Evolutionary conservation across 1,139 yeast species (phyloP).

Genomic region (Taphrina wiesneri): DNA sequence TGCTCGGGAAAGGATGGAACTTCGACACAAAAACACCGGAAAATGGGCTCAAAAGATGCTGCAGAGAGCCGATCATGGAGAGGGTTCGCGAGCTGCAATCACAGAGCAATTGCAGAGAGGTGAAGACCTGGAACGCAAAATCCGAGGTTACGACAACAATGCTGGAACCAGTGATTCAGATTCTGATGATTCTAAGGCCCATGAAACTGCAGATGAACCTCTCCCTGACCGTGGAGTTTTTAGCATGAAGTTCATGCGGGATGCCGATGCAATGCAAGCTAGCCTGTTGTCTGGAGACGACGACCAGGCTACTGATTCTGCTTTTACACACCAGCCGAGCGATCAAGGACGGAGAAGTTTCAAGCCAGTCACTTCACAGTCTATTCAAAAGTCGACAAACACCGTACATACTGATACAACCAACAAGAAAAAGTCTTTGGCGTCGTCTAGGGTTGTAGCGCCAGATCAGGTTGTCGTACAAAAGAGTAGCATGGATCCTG

Average conservation of each 20-base stretch:
- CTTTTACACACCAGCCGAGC: too few species aligned
- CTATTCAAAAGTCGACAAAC: background rate
- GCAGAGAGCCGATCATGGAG: slow-evolving; percentile 86
- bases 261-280: slow-evolving; percentile 32
- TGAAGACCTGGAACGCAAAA: slow-evolving; percentile 70
- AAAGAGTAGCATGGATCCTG: background rate
- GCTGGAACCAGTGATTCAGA: slow-evolving; percentile 51
- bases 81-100: slow-evolving; percentile 79
- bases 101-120: slow-evolving; percentile 93
- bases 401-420: background rate
- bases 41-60: slow-evolving; percentile 92
- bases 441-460: background rate
- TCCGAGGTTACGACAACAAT: slow-evolving; percentile 58
- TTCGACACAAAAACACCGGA: slow-evolving; percentile 83
- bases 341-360: slow-evolving; percentile 72
- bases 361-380: slow-evolving; percentile 61
- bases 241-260: slow-evolving; percentile 36
- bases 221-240: slow-evolving; percentile 32
- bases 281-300: background rate
- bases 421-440: too few species aligned
- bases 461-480: background rate
- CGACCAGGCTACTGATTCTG: background rate
- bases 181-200: slow-evolving; percentile 27
- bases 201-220: slow-evolving; percentile 6
- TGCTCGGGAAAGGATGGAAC: slow-evolving; percentile 88